Evolutionary conservation across 2,329 filamentous ascomycete genomes (phyloP).

Genomic region (Penicillium brevicompactum): DNA sequence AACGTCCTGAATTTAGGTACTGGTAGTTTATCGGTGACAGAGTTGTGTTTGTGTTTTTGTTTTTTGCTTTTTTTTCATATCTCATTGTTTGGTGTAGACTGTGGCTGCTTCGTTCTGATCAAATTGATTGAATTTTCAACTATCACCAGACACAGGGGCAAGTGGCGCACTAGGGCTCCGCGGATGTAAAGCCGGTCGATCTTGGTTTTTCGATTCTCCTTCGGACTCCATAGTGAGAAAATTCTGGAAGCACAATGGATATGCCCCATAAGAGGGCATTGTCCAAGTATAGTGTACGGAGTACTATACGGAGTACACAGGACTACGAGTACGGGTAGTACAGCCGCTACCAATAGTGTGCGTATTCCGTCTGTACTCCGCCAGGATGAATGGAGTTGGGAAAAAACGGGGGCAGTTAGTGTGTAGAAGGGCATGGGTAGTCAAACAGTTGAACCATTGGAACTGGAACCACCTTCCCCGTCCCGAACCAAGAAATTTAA

Average conservation of each 20-base stretch:
- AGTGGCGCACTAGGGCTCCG: conserved; percentile 19
- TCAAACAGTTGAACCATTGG: neutral
- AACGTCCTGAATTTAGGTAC: conserved; percentile 4
- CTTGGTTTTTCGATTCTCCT: conserved; percentile 10
- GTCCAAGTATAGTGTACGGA: too few species aligned
- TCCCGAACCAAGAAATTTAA: conserved; percentile 7
- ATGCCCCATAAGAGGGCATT: neutral
- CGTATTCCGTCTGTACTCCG: conserved; percentile 8
- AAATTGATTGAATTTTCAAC: neutral
- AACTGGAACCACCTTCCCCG: conserved; percentile 6
- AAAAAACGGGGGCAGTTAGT: neutral
- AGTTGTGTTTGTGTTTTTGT: too few species aligned
- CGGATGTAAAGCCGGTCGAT: conserved; percentile 28
- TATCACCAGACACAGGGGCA: conserved; percentile 2
- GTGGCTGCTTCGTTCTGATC: neutral
- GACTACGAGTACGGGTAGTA: neutral
- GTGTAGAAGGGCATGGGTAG: neutral
- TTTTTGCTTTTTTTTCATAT: neutral
- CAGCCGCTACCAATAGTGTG: neutral
- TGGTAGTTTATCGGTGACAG: neutral
- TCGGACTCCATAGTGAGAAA: conserved; percentile 12
- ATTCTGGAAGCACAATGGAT: conserved; percentile 21
- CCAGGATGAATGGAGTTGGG: neutral
- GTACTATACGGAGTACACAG: neutral
- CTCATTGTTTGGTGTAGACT: conserved; percentile 4